Percentiles rank a stretch among this genome's conserved stretches.
These are phyloP conservation scores for Eremothecium cymbalariae DNA, from an alignment of 1,139 yeast species.

Conservation along the genomic window DNA sequence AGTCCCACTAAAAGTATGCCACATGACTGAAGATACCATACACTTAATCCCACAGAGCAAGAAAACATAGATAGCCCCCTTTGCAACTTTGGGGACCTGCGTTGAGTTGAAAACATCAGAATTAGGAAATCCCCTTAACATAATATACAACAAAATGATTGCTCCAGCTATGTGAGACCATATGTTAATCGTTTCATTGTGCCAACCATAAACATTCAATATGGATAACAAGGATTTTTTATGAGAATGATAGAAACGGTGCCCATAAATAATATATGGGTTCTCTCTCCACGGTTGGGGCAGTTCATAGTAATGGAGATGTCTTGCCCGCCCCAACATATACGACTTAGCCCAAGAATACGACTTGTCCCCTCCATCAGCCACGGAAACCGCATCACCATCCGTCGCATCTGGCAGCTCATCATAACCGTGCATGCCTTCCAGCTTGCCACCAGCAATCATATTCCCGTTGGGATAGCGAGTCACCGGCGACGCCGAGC, in stretches of 20 bases:
- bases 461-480: too few species aligned
- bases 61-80: constrained; percentile 51
- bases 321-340: constrained; percentile 42
- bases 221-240: constrained; percentile 39
- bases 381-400: too few species aligned
- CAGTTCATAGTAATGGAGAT: constrained; percentile 74
- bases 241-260: constrained; percentile 70
- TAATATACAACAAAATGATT: constrained; percentile 46
- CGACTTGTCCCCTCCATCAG: too few species aligned
- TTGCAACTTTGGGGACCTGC: constrained; percentile 35
- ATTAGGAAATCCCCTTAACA: constrained; percentile 54
- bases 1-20: constrained; percentile 90
- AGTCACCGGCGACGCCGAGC: too few species aligned
- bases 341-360: too few species aligned
- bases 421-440: too few species aligned
- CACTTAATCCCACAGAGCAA: constrained; percentile 70
- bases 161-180: constrained; percentile 88
- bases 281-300: constrained; percentile 94
- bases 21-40: constrained; percentile 64
- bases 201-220: constrained; percentile 40
- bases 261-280: constrained; percentile 74
- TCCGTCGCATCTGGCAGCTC: too few species aligned
- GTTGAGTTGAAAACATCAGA: constrained; percentile 36
- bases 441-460: too few species aligned
- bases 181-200: constrained; percentile 86